Evolutionary conservation across 2,329 filamentous ascomycete genomes (phyloP).

Genomic region (Claviceps lovelessii): DNA sequence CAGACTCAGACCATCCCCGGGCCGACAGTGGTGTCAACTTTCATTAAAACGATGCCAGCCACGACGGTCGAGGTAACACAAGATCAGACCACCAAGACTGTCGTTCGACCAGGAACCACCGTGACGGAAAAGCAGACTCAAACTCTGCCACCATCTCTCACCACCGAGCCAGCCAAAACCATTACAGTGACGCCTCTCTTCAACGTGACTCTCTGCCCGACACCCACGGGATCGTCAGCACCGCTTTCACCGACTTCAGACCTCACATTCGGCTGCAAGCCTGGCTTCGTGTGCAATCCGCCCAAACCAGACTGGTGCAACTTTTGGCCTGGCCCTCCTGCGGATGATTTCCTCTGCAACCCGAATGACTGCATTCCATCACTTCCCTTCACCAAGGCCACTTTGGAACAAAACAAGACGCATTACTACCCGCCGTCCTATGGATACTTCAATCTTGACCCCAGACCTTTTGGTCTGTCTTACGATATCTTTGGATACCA

Average conservation of each 20-base stretch:
- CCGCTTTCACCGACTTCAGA: slow-evolving; percentile 24
- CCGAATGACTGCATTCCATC: slow-evolving; percentile 29
- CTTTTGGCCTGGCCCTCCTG: slow-evolving; percentile 34
- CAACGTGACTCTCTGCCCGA: slow-evolving; percentile 27
- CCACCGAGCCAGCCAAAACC: slow-evolving; percentile 16
- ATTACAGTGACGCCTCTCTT: slow-evolving; percentile 15
- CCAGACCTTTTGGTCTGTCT: slow-evolving; percentile 45
- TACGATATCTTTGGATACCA: slow-evolving; percentile 45
- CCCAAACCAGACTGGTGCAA: slow-evolving; percentile 35
- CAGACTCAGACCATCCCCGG: slow-evolving; percentile 8
- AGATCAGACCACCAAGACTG: slow-evolving; percentile 15
- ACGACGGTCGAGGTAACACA: slow-evolving; percentile 8
- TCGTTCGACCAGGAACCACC: slow-evolving; percentile 17
- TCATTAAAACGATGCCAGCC: slow-evolving; percentile 3
- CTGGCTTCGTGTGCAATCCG: slow-evolving; percentile 39
- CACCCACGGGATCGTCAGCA: slow-evolving; percentile 24
- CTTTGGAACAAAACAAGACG: slow-evolving; percentile 32
- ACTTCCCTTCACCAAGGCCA: slow-evolving; percentile 20
- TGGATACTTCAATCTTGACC: slow-evolving; percentile 51
- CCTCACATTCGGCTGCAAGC: slow-evolving; percentile 38
- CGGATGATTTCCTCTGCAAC: slow-evolving; percentile 31
- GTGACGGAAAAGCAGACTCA: slow-evolving; percentile 18
- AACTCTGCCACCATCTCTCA: slow-evolving; percentile 14
- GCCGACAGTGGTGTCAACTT: slow-evolving; percentile 5
- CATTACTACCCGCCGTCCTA: slow-evolving; percentile 33